phyloP scores from a whole-genome alignment of 345 rosid genomes.

The Laguncularia racemosa region DNA sequence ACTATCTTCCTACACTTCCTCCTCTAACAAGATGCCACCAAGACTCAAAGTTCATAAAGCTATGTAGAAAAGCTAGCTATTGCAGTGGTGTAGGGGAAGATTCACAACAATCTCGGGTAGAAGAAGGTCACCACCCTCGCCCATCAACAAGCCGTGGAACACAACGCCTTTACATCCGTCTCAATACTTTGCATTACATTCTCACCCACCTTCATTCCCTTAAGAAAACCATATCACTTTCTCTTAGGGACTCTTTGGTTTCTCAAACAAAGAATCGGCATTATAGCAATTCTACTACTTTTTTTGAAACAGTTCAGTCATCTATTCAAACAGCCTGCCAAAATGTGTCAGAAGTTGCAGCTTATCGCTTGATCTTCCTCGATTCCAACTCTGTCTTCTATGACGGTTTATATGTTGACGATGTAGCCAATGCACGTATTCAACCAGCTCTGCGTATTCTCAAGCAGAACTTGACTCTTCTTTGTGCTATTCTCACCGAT shows the following conservation, averaged over 20 bases:
- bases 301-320: slow-evolving; percentile 47
- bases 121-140: slow-evolving; percentile 55
- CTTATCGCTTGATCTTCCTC: slow-evolving; percentile 64
- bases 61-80: slow-evolving; percentile 71
- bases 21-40: slow-evolving; percentile 76
- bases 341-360: slow-evolving; percentile 83
- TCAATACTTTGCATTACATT: slow-evolving; percentile 74
- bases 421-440: slow-evolving; percentile 49
- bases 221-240: slow-evolving; percentile 56
- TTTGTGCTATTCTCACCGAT: slow-evolving; percentile 63
- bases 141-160: slow-evolving; percentile 91
- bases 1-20: slow-evolving; percentile 66
- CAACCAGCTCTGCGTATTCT: slow-evolving; percentile 50
- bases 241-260: slow-evolving; percentile 11
- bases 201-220: slow-evolving; percentile 60
- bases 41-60: slow-evolving; percentile 54
- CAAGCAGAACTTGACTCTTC: slow-evolving; percentile 69
- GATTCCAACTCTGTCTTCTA: slow-evolving; percentile 69
- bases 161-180: slow-evolving; percentile 75
- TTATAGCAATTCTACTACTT: slow-evolving; percentile 23
- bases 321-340: slow-evolving; percentile 75
- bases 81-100: slow-evolving; percentile 40
- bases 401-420: slow-evolving; percentile 60
- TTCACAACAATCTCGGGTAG: slow-evolving; percentile 3
- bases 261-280: neutral